Evolutionary conservation across 371 early-diverging fungal genomes (phyloP), one percentile per base, ranked within the genome.

Genomic region (Batrachochytrium dendrobatidis): DNA sequence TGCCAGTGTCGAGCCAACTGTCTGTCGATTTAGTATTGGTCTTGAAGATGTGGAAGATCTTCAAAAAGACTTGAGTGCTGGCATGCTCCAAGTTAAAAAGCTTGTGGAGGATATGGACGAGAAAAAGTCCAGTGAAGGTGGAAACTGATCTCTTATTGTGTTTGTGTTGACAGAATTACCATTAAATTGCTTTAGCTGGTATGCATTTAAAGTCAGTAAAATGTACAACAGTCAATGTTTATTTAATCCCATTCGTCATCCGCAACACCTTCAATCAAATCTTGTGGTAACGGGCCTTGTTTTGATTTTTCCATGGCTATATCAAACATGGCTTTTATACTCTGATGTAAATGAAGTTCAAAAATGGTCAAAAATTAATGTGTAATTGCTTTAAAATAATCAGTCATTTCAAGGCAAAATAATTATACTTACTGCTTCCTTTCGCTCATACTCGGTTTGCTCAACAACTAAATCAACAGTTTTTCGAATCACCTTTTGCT

Each of bases 21-120:
- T 85, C 32, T 64, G 84, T 31, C 72, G 88, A 4, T 62, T 87
- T 18, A 78, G 79, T 45, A 69, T 87, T 12, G 88, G 88, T 2
- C 61, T 88, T 35, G 88, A 88, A 69, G 67, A 70, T 30, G 53
- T 71, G 24, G 77, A 81, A 22, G 87, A 86, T 35, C 61, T 88
- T 58, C 75, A 80, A 49, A 69, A 60, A 10, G 87, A 87, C 50
- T 44, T 76, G 35, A 35, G 60, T 15, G 35, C 51, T 0, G 68
- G 61, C 7, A 63, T 75, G 25, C 18, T 45, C 17, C 32, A 35
- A 25, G 57, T 69, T 1, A 49, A 29, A 25, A 24, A 31, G 2
- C n/a, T 48, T 18, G 66, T 53, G 12, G 30, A 28, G 33, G 62
- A 65, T 8, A 12, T 60, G 8, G 63, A n/a, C n/a, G n/a, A n/a